Evolutionary conservation across 2,329 filamentous ascomycete genomes (phyloP), one percentile per base, ranked within the genome.

Genomic region (Verticillium nubilum): DNA sequence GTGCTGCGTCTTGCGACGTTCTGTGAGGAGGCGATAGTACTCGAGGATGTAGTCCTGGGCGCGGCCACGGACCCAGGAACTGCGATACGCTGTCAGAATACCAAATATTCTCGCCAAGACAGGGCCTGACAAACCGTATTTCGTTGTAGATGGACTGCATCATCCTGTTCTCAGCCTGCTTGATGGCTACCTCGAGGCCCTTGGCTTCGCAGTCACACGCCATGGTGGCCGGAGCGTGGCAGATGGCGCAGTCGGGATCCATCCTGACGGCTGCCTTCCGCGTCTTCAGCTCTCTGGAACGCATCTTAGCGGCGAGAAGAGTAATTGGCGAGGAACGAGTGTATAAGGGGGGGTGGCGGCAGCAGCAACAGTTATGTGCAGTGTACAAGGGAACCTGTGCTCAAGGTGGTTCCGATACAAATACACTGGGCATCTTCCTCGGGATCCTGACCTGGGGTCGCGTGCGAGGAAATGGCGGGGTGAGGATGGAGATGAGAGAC

Each of bases 221-320:
- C 65, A 80, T 69, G 50, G 76, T 77, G 53, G 86, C 85, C 62
- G 86, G 84, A 63, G 80, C 79, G 67, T 79, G 78, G 72, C 86
- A 89, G 69, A 89, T 86, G 58, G 86, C 86, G 73, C 86, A 89
- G 73, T 88, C 84, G 52, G 86, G 86, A 67, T 89, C 86, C 84
- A 88, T 88, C 72, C 80, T 86, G 72, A 83, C 79, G 70, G 81
- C 67, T 62, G 76, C 70, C 73, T 81, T 82, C 67, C 76, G 75
- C 35, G 64, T 58, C 31, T 59, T 63, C 63, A 73, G 69, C 59
- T 78, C 76, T 77, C 76, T 82, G 69, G 72, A 64, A 76, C 78
- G 79, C 80, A 84, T 84, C 71, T 80, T 79, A 80, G 78, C 74
- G 67, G 67, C 58, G 56, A 42, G 23, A 9, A 58, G 26, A 28